Evolutionary conservation across 208 protist species (phyloP).

Genomic region (Histomonas meleagridis): DNA sequence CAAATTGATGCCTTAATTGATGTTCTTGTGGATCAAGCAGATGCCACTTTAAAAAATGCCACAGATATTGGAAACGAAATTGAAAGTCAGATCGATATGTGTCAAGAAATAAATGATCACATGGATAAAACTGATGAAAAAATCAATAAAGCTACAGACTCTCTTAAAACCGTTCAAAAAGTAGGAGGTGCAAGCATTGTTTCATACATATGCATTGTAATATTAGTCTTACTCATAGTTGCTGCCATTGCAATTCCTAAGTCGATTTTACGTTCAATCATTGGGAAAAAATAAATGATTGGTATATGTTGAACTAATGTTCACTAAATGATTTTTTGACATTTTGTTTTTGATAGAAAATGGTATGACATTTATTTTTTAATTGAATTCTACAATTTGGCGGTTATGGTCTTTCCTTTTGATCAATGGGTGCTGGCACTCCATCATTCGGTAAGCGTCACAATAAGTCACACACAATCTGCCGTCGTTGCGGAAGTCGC

Average conservation of each 20-base stretch:
- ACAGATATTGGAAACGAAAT: not conserved
- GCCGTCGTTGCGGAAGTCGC: constrained; percentile 37
- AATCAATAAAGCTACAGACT: not conserved
- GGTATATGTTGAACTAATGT: no score
- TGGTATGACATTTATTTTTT: no score
- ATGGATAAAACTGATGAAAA: not conserved
- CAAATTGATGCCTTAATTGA: not conserved
- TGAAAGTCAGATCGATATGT: not conserved
- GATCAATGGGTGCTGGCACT: constrained; percentile 35
- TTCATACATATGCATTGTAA: no score
- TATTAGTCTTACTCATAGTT: no score
- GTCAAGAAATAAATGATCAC: not conserved
- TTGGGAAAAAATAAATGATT: no score
- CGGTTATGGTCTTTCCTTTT: not conserved
- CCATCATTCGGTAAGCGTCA: constrained; percentile 36
- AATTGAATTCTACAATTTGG: no score
- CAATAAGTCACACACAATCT: constrained; percentile 40
- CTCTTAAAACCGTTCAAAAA: not conserved
- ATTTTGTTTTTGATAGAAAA: no score
- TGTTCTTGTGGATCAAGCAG: not conserved
- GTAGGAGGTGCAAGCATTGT: not conserved
- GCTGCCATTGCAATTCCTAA: no score
- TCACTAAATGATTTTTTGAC: no score
- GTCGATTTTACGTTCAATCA: no score
- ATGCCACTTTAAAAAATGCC: not conserved